Evolutionary conservation across 148 eudicot species (phyloP).

Genomic region (Beta vulgaris): DNA sequence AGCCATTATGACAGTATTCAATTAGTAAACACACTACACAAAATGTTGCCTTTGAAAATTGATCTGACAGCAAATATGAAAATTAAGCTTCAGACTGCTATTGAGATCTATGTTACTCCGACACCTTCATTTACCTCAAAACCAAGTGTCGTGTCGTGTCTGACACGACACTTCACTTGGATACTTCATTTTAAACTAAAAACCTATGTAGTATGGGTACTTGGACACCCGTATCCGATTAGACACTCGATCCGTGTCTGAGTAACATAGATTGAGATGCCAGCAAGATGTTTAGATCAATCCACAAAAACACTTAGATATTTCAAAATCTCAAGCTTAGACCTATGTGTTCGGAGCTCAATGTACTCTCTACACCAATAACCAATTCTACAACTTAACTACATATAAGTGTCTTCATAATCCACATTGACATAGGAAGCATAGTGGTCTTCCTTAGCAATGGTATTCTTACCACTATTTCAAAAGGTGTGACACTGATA

Average conservation of each 20-base stretch:
- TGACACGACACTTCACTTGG: too few relatives aligned
- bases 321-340: background rate
- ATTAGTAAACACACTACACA: background rate
- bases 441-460: too few relatives aligned
- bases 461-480: too few relatives aligned
- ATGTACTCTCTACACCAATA: background rate
- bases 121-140: too few relatives aligned
- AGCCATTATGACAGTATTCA: background rate
- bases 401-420: background rate
- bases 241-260: too few relatives aligned
- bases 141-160: too few relatives aligned
- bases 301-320: background rate
- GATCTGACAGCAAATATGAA: background rate
- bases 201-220: too few relatives aligned
- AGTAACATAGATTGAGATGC: too few relatives aligned
- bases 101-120: too few relatives aligned
- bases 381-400: background rate
- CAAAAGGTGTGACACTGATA: background rate
- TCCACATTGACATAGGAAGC: too few relatives aligned
- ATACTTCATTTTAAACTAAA: too few relatives aligned
- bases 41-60: background rate
- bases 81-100: background rate
- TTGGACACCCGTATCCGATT: too few relatives aligned
- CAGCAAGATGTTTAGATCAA: background rate
- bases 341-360: background rate